Evolutionary conservation across 805 yeast species (phyloP).

Genomic region (Candida ascalaphidarum): DNA sequence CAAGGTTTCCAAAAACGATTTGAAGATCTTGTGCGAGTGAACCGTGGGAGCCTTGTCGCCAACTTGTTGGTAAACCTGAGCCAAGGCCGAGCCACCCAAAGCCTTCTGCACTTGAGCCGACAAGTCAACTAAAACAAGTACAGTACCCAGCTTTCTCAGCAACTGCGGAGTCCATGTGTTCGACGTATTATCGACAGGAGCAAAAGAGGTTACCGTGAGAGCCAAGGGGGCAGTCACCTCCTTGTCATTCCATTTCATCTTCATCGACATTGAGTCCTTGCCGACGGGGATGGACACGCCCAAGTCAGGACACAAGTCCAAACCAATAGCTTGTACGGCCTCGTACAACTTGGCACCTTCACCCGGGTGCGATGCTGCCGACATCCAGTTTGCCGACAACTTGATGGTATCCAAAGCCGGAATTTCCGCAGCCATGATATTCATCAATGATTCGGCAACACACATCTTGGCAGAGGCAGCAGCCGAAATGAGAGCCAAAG

Average conservation of each 20-base stretch:
- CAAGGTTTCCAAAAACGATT: constrained; percentile 61
- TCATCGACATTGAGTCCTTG: constrained; percentile 98
- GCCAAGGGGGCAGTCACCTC: constrained; percentile 96
- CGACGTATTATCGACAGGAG: constrained; percentile 75
- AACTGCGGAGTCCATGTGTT: constrained; percentile 94
- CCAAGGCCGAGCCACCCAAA: constrained; percentile 90
- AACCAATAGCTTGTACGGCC: constrained; percentile 93
- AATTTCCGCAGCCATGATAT: constrained; percentile 84
- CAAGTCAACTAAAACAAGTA: constrained; percentile 74
- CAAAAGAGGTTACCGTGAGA: constrained; percentile 84
- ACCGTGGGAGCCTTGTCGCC: constrained; percentile 84
- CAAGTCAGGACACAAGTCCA: constrained; percentile 88
- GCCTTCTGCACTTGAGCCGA: constrained; percentile 45
- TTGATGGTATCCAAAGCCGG: constrained; percentile 66
- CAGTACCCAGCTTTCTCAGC: constrained; percentile 44
- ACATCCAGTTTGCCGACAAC: constrained; percentile 98
- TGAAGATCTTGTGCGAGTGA: constrained; percentile 54
- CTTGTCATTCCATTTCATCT: constrained; percentile 91
- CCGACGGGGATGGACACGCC: constrained; percentile 96
- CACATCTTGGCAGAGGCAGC: constrained; percentile 91
- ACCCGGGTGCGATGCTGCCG: constrained; percentile 90
- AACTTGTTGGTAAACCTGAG: constrained; percentile 86
- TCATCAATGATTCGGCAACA: constrained; percentile 89
- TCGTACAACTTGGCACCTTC: constrained; percentile 93
- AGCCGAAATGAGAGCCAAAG: constrained; percentile 79